These are phyloP conservation scores for Adansonia rubrostipa DNA, from an alignment of 441 rosid species.

Conservation along the genomic window DNA sequence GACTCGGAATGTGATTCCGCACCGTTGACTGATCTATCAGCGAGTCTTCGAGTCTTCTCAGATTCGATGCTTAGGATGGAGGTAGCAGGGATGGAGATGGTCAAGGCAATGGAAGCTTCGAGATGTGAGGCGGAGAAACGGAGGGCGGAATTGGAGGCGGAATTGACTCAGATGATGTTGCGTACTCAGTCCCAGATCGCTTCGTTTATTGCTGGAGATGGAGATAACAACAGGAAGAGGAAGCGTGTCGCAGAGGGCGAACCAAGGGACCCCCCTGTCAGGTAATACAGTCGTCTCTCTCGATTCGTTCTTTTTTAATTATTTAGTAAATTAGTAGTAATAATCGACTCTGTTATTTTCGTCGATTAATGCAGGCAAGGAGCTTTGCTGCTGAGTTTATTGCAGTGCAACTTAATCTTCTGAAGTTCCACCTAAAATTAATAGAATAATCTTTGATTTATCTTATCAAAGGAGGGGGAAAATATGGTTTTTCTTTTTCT, in stretches of 20 bases:
- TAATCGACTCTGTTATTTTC: not conserved
- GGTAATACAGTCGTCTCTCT: slow-evolving; percentile 15
- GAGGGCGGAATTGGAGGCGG: slow-evolving; percentile 49
- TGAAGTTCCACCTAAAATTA: slow-evolving; percentile 21
- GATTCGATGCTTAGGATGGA: slow-evolving; percentile 56
- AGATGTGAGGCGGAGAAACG: slow-evolving; percentile 55
- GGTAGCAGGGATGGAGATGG: slow-evolving; percentile 60
- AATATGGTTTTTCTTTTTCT: not conserved
- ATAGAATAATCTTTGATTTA: not conserved
- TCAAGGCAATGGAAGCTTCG: slow-evolving; percentile 54
- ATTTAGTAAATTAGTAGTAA: not conserved
- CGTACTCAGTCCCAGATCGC: slow-evolving; percentile 58
- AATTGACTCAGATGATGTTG: slow-evolving; percentile 53
- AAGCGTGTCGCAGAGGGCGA: slow-evolving; percentile 48
- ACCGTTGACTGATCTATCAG: slow-evolving; percentile 31
- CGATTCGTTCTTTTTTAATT: not conserved
- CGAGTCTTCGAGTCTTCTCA: slow-evolving; percentile 44
- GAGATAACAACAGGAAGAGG: slow-evolving; percentile 43
- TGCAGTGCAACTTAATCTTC: slow-evolving; percentile 39
- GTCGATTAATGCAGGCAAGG: slow-evolving; percentile 36
- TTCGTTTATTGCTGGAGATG: slow-evolving; percentile 36
- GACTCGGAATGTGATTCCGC: slow-evolving; percentile 27
- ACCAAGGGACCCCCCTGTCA: slow-evolving; percentile 17
- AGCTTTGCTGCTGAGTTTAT: slow-evolving; percentile 41
- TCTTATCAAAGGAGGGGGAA: not conserved